These are phyloP conservation scores for Leccinellum rugosiceps DNA, from an alignment of 768 basidiomycete species.

Conservation along the genomic window DNA sequence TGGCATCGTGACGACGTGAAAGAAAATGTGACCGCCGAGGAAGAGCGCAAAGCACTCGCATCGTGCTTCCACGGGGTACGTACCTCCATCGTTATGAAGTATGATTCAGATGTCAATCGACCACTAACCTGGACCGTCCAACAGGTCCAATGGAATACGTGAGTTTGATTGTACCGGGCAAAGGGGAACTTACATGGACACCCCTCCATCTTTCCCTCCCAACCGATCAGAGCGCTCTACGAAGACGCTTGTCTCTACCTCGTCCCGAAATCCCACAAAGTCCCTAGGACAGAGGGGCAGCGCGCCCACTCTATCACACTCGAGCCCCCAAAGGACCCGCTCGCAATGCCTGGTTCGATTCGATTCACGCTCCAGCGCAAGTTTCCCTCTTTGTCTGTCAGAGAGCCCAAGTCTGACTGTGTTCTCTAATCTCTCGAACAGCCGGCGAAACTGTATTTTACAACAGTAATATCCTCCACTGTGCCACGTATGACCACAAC, in stretches of 20 bases:
- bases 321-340: constrained; percentile 52
- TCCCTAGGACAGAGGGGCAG: constrained; percentile 55
- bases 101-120: not conserved
- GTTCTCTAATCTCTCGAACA: not conserved
- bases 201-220: no score
- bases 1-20: constrained; percentile 80
- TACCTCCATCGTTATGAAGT: not conserved
- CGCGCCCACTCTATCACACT: constrained; percentile 49
- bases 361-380: constrained; percentile 52
- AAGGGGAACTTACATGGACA: not conserved
- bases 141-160: constrained; percentile 84
- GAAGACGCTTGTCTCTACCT: constrained; percentile 67
- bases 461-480: constrained; percentile 76
- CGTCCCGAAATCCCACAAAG: constrained; percentile 65
- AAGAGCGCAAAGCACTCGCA: constrained; percentile 55
- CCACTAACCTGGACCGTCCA: not conserved
- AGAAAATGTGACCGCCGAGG: constrained; percentile 53
- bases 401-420: not conserved
- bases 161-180: constrained; percentile 20
- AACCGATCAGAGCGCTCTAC: constrained; percentile 53
- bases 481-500: constrained; percentile 56
- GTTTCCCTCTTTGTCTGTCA: constrained; percentile 14
- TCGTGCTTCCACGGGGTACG: constrained; percentile 64
- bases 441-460: constrained; percentile 80
- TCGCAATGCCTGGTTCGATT: constrained; percentile 69